Base-by-base conservation (phyloP, 1,284 basidiomycete genomes). In the Boletus semigastroideus region DNA sequence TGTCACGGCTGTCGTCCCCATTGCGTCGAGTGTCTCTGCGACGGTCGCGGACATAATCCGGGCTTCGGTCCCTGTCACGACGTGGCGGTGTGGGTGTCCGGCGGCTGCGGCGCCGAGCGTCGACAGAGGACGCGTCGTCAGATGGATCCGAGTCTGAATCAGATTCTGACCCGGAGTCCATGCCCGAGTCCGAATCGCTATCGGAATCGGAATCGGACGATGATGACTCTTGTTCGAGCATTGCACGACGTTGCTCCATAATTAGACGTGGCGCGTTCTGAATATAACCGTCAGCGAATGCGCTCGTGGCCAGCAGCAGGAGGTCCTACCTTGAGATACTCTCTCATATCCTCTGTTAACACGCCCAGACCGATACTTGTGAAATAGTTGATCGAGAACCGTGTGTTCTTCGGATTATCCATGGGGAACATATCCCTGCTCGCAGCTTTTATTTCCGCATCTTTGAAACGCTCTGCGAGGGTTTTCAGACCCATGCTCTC, bases 361-460 rank as follows among this genome's bases (percentile, higher is more conserved):
- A 82, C 79, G 54, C 97, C 97, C 53, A 98, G 66, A 0, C 93
- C 94, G 60, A 99, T 89, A 67, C 90, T 93, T 2, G 96, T 99
- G 65, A 94, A 94, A 74, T 96, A 98, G 70, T 99, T 99, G 85
- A 99, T 98, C 6, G 94, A 84, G 74, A 99, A 99, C 41, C 96
- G 82, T 0, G 96, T 98, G 65, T 98, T 91, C 73, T 95, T 96
- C 1, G 96, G 96, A 58, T 96, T 88, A 70, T 98, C 94, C 73
- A 87, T 84, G 0, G 96, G 97, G 84, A 99, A 98, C 83, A 99
- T 92, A 39, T 85, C 85, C 41, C 75, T 77, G 70, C 89, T 93
- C 9, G 83, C 84, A 28, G 79, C 75, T 69, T 79, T 86, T 51
- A 98, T 77, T 61, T 93, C 91, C 5, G 86, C 83, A 55, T 94